Percentiles rank a stretch among this genome's conserved stretches.
Evolutionary conservation across 202 grass and related monocot genomes (phyloP).

Genomic region (Hordeum pubiflorum): DNA sequence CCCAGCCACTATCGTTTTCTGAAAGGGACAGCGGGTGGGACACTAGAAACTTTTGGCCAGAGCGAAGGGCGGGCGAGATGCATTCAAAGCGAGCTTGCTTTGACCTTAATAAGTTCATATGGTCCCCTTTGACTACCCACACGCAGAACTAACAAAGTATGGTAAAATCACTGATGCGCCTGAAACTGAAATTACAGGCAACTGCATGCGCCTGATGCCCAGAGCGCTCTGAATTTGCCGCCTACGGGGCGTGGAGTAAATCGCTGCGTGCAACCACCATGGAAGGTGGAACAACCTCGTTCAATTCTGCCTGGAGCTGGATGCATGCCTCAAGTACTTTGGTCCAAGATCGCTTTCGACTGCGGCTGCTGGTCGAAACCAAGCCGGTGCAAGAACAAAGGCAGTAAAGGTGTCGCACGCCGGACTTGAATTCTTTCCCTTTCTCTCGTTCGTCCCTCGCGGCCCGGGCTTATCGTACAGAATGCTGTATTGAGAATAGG

Average conservation of each 20-base stretch:
- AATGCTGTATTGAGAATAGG: slow-evolving; percentile 29
- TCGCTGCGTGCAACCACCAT: slow-evolving; percentile 12
- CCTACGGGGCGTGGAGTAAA: slow-evolving; percentile 3
- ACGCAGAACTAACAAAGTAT: not conserved
- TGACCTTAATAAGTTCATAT: slow-evolving; percentile 31
- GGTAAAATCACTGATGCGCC: no score
- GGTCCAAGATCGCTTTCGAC: slow-evolving; percentile 30
- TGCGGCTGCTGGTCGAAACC: slow-evolving; percentile 14
- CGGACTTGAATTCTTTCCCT: not conserved
- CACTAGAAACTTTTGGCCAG: slow-evolving; percentile 17
- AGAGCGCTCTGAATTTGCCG: not conserved
- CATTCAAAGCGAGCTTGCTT: slow-evolving; percentile 27
- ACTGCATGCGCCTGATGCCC: not conserved
- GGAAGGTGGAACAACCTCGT: slow-evolving; percentile 4
- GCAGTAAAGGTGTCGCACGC: not conserved
- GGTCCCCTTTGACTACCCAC: slow-evolving; percentile 32
- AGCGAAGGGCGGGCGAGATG: slow-evolving; percentile 19
- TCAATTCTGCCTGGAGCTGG: slow-evolving; percentile 14
- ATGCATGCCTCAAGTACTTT: not conserved
- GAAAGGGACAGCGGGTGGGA: slow-evolving; percentile 31
- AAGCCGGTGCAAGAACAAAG: not conserved
- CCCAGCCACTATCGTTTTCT: slow-evolving; percentile 23
- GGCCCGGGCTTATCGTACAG: not conserved
- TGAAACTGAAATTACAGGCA: not conserved
- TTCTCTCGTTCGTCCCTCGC: not conserved